A percentile compares a stretch with the other conserved stretches of the same genome.
Evolutionary conservation across 2,329 filamentous ascomycete species (phyloP).

Genomic region (Alternaria sp.): DNA sequence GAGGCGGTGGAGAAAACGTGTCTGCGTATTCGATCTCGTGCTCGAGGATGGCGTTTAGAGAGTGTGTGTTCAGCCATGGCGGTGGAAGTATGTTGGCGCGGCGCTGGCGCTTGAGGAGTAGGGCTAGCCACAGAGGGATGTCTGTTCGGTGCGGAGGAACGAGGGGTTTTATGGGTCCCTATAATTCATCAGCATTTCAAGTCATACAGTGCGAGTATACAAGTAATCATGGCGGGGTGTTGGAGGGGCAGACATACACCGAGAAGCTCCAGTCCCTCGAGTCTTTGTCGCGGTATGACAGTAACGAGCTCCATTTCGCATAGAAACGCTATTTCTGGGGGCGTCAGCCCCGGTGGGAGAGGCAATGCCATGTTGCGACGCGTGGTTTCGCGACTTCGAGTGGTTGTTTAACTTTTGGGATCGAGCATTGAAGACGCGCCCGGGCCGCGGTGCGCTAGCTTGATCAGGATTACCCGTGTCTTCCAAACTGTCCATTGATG

Average conservation of each 20-base stretch:
- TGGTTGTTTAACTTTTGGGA: slow-evolving; percentile 13
- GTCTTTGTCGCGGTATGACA: slow-evolving; percentile 85
- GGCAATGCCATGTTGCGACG: slow-evolving; percentile 63
- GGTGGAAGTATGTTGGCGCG: slow-evolving; percentile 92
- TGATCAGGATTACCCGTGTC: slow-evolving; percentile 16
- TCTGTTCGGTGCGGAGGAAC: slow-evolving; percentile 80
- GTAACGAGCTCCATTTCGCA: slow-evolving; percentile 98
- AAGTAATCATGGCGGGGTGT: slow-evolving; percentile 29
- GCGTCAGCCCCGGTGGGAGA: slow-evolving; percentile 72
- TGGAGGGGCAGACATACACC: slow-evolving; percentile 68
- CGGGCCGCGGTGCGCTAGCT: slow-evolving; percentile 21
- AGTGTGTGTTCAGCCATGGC: slow-evolving; percentile 81
- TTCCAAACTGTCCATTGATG: background rate
- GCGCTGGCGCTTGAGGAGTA: slow-evolving; percentile 91
- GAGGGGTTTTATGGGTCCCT: slow-evolving; percentile 80
- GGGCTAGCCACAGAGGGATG: slow-evolving; percentile 90
- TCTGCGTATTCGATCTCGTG: slow-evolving; percentile 77
- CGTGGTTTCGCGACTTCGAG: slow-evolving; percentile 25
- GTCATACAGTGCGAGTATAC: background rate
- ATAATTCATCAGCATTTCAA: slow-evolving; percentile 20
- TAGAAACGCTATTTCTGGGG: slow-evolving; percentile 88
- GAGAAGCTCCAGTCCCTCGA: slow-evolving; percentile 84
- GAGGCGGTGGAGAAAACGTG: slow-evolving; percentile 77
- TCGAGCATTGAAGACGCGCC: slow-evolving; percentile 8
- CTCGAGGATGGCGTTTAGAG: slow-evolving; percentile 77